Evolutionary conservation across 306 rosid genomes (phyloP).

Genomic region (Bauhinia variegata): DNA sequence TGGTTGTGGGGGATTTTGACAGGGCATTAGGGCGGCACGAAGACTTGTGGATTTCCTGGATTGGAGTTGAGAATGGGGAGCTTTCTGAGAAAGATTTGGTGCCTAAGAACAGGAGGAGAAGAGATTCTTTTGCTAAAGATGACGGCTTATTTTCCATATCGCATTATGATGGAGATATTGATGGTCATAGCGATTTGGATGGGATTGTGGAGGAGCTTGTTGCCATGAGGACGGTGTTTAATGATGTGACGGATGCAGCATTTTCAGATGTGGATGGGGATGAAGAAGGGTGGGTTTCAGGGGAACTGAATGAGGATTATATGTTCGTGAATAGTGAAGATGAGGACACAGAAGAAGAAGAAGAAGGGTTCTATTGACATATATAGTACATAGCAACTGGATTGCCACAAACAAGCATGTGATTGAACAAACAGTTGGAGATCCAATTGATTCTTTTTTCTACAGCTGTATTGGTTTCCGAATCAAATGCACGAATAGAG

Average conservation of each 20-base stretch:
- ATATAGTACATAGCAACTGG: background rate
- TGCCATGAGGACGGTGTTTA: constrained; percentile 37
- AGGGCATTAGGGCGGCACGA: constrained; percentile 71
- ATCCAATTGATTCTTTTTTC: constrained; percentile 20
- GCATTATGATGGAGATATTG: constrained; percentile 31
- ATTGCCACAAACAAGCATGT: background rate
- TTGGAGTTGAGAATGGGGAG: constrained; percentile 75
- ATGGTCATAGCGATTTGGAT: constrained; percentile 42
- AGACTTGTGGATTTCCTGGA: constrained; percentile 94
- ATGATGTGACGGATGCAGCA: constrained; percentile 50
- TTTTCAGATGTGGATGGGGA: constrained; percentile 60
- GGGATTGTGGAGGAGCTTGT: constrained; percentile 57
- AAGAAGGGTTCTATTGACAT: constrained; percentile 52
- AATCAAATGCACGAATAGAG: constrained; percentile 14
- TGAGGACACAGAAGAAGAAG: constrained; percentile 46
- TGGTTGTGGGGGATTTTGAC: constrained; percentile 84
- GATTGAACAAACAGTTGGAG: constrained; percentile 10
- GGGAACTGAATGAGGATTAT: constrained; percentile 29
- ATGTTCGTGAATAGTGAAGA: constrained; percentile 43
- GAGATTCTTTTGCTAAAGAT: constrained; percentile 33
- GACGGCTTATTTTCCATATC: constrained; percentile 46
- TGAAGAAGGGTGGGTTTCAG: constrained; percentile 36
- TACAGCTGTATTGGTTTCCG: constrained; percentile 11
- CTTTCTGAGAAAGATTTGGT: constrained; percentile 54
- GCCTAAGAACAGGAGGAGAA: constrained; percentile 39